Evolutionary conservation across 148 eudicot genomes (phyloP).

Genomic region (Salicornia ramosissima): DNA sequence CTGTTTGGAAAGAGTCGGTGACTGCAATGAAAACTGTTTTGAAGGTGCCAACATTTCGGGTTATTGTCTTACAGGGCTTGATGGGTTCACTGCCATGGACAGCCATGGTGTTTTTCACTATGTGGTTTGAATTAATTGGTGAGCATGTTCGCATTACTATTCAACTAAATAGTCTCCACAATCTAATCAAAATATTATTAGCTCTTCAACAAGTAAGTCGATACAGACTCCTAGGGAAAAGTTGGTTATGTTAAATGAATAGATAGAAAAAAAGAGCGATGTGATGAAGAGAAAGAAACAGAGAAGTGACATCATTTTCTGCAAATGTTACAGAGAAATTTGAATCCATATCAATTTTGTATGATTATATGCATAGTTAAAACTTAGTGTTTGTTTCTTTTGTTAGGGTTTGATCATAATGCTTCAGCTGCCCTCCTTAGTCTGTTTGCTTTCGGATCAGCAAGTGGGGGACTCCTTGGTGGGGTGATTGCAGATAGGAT

Average conservation of each 20-base stretch:
- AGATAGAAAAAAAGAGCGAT: no score
- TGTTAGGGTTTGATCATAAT: conserved; percentile 79
- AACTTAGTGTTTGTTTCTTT: neutral
- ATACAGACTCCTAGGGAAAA: no score
- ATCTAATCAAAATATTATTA: no score
- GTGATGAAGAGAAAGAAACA: no score
- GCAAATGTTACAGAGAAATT: no score
- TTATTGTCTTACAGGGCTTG: conserved; percentile 91
- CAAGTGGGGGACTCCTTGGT: conserved; percentile 73
- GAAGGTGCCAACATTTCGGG: conserved; percentile 73
- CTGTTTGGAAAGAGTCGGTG: conserved; percentile 79
- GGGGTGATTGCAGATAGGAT: conserved; percentile 73
- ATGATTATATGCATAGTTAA: no score
- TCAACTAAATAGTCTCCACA: neutral
- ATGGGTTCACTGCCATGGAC: conserved; percentile 97
- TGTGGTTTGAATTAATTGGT: conserved; percentile 97
- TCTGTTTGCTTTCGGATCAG: conserved; percentile 68
- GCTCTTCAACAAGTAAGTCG: no score
- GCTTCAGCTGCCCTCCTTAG: conserved; percentile 71
- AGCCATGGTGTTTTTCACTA: conserved; percentile 88
- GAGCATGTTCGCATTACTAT: conserved; percentile 25
- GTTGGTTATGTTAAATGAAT: no score
- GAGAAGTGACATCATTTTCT: no score
- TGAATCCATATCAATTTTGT: no score
- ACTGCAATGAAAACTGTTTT: conserved; percentile 66